A percentile compares a stretch with the other conserved stretches of the same genome.
These are phyloP conservation scores for Boletus tomentosulus DNA, from an alignment of 768 basidiomycete genomes.

Conservation along the genomic window DNA sequence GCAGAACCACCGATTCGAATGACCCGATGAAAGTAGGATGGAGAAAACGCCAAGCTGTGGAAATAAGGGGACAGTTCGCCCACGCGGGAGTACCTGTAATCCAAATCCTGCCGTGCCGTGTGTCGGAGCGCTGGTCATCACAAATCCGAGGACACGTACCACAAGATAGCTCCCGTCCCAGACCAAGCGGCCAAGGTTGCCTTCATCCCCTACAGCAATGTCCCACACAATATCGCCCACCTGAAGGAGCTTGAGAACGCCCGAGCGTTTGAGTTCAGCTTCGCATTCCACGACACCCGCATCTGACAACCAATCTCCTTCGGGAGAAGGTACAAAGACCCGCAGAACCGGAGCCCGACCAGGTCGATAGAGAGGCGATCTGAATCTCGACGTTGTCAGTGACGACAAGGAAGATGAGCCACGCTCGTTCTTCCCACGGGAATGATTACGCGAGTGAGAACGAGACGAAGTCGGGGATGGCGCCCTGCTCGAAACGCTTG, in stretches of 20 bases:
- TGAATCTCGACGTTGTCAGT: constrained; percentile 37
- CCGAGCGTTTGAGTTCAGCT: constrained; percentile 58
- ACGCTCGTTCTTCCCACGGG: constrained; percentile 30
- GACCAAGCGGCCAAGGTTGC: constrained; percentile 74
- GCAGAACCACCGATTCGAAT: constrained; percentile 50
- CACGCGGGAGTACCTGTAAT: constrained; percentile 71
- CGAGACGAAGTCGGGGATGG: constrained; percentile 53
- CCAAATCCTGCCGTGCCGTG: constrained; percentile 58
- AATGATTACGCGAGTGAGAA: constrained; percentile 37
- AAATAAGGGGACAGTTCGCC: constrained; percentile 81
- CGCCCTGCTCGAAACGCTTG: constrained; percentile 53
- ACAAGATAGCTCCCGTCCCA: constrained; percentile 91
- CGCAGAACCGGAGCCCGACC: constrained; percentile 73
- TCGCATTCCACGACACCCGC: constrained; percentile 79
- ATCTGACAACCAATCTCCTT: constrained; percentile 84
- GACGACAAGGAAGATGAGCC: constrained; percentile 22
- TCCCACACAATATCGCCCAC: constrained; percentile 87
- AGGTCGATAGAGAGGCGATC: constrained; percentile 65
- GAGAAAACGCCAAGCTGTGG: constrained; percentile 75
- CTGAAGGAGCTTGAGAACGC: constrained; percentile 54
- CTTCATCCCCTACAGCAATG: constrained; percentile 79
- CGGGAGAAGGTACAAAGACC: constrained; percentile 82
- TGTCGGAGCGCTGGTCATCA: not conserved
- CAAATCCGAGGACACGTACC: constrained; percentile 42
- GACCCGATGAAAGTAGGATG: constrained; percentile 86